These are phyloP conservation scores for Cyclostephanos tholiformis DNA, from an alignment of 108 stramenopile genomes.

Conservation along the genomic window DNA sequence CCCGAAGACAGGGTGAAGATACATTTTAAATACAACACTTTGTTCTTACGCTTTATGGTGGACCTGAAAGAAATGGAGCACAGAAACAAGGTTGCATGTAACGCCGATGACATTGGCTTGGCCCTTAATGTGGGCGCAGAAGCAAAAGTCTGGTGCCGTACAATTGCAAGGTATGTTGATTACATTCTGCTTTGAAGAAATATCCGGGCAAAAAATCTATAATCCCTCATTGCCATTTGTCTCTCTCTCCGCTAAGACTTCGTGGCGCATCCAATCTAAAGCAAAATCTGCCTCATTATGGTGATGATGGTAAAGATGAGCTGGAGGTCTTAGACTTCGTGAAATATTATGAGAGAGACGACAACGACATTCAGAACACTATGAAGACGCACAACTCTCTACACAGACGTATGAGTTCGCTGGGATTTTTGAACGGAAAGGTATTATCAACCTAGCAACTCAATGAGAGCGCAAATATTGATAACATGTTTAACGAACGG, in stretches of 20 bases:
- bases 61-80: constrained; percentile 71
- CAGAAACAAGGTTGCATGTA: constrained; percentile 12
- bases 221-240: constrained; percentile 2
- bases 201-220: not conserved
- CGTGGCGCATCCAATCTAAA: constrained; percentile 23
- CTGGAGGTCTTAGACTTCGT: constrained; percentile 31
- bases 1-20: constrained; percentile 74
- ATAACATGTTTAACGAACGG: no score
- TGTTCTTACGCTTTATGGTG: constrained; percentile 72
- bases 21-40: constrained; percentile 50
- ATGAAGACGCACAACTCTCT: not conserved
- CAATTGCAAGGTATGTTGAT: constrained; percentile 53
- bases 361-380: not conserved
- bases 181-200: constrained; percentile 1
- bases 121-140: constrained; percentile 61
- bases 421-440: not conserved
- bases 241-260: constrained; percentile 10
- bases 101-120: constrained; percentile 16
- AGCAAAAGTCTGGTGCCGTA: constrained; percentile 73
- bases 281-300: constrained; percentile 37
- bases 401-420: constrained; percentile 3
- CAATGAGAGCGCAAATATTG: not conserved
- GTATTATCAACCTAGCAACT: not conserved
- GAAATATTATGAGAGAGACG: constrained; percentile 18
- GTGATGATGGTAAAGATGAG: constrained; percentile 26